These are phyloP conservation scores for Galeopsis tetrahit DNA, from an alignment of 257 asterid genomes.

Conservation along the genomic window DNA sequence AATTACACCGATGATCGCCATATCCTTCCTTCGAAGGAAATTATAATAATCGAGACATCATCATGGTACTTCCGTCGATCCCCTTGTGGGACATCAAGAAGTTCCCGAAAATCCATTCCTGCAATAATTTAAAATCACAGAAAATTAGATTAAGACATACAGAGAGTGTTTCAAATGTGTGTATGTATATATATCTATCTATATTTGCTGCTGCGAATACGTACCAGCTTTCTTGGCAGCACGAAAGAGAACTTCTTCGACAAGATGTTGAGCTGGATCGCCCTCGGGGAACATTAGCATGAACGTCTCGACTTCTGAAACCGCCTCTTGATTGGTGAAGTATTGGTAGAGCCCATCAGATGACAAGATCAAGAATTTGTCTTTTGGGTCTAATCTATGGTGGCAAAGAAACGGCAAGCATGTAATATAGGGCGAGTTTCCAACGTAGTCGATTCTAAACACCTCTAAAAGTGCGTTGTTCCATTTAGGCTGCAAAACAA, in stretches of 20 bases:
- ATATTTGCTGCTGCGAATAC: too few relatives aligned
- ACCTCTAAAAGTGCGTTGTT: slow-evolving; percentile 85
- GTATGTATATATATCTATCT: too few relatives aligned
- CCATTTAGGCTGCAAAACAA: slow-evolving; percentile 81
- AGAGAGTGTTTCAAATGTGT: background rate
- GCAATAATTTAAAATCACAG: slow-evolving; percentile 29
- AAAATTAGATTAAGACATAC: background rate
- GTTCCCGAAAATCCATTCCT: slow-evolving; percentile 85
- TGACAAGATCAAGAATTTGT: slow-evolving; percentile 87
- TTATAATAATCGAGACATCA: slow-evolving; percentile 85
- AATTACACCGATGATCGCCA: slow-evolving; percentile 81
- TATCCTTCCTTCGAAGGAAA: slow-evolving; percentile 92
- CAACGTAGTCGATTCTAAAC: slow-evolving; percentile 86
- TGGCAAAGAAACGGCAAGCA: slow-evolving; percentile 80
- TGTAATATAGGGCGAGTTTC: slow-evolving; percentile 75
- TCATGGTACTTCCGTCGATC: slow-evolving; percentile 87
- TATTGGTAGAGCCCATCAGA: slow-evolving; percentile 97
- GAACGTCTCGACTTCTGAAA: slow-evolving; percentile 80
- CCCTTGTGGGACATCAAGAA: slow-evolving; percentile 94
- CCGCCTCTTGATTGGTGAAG: slow-evolving; percentile 91
- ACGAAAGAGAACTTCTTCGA: slow-evolving; percentile 90
- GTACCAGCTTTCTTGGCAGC: slow-evolving; percentile 98
- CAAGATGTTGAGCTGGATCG: slow-evolving; percentile 97
- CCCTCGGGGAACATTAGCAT: slow-evolving; percentile 89
- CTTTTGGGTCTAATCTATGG: slow-evolving; percentile 69